phyloP scores from a whole-genome alignment of 202 grass and related monocot species.

The Panicum hallii region DNA sequence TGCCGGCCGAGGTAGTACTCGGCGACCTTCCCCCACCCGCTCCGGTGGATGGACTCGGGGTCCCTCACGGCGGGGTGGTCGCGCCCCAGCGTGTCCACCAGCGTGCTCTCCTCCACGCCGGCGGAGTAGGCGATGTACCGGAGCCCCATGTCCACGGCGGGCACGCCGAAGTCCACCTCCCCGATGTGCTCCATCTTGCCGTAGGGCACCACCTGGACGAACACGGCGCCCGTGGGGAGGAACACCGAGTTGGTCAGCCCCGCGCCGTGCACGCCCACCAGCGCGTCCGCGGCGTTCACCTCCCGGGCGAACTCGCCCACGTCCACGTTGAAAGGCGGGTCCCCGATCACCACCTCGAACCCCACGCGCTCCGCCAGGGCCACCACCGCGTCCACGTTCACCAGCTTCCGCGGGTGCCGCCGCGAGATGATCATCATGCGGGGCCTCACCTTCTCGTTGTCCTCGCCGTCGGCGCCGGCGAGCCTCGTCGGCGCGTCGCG shows the following conservation, averaged over 20 bases:
- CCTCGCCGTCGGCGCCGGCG: background rate
- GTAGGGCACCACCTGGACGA: conserved; percentile 81
- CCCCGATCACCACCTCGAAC: conserved; percentile 88
- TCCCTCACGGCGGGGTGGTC: conserved; percentile 77
- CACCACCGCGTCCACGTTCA: conserved; percentile 59
- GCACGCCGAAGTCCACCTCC: conserved; percentile 71
- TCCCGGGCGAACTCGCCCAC: conserved; percentile 65
- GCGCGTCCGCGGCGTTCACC: conserved; percentile 76
- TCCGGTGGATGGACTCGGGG: conserved; percentile 62
- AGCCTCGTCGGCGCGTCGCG: conserved; percentile 37
- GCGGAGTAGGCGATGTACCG: conserved; percentile 76
- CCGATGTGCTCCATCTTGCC: conserved; percentile 86
- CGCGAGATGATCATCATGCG: conserved; percentile 75
- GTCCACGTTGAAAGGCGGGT: conserved; percentile 71
- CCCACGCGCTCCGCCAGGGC: conserved; percentile 50
- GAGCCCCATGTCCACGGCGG: conserved; percentile 79
- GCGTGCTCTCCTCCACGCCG: conserved; percentile 77
- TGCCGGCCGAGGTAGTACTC: conserved; percentile 75
- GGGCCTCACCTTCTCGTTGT: conserved; percentile 14
- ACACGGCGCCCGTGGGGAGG: conserved; percentile 69
- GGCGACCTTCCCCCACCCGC: conserved; percentile 68
- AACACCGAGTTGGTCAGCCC: conserved; percentile 84
- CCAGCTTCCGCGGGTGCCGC: conserved; percentile 56
- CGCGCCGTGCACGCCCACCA: conserved; percentile 88
- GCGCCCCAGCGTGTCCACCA: conserved; percentile 62